Conservation (phyloP, 2,329 filamentous ascomycete species). For the Berkeleyomyces rouxiae region DNA sequence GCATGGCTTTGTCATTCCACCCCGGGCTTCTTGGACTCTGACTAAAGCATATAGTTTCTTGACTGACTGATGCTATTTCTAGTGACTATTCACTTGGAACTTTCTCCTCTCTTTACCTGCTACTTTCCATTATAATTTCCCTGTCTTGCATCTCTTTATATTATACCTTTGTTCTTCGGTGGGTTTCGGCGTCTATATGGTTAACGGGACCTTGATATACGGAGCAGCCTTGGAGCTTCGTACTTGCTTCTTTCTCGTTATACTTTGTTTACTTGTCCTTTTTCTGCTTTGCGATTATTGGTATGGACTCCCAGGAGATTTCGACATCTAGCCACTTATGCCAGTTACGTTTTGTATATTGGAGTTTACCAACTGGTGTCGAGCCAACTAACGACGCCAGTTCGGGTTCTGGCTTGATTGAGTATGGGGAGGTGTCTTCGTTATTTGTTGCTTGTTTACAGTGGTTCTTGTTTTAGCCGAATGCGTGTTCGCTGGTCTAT, state of each 20-base stretch:
- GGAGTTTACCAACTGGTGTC: not conserved
- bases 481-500: no score
- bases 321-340: not conserved
- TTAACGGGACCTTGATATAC: not conserved
- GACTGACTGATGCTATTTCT: not conserved
- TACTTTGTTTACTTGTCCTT: conserved; percentile 11
- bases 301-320: not conserved
- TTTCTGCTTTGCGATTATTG: not conserved
- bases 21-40: not conserved
- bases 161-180: conserved; percentile 2
- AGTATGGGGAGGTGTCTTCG: no score
- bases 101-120: not conserved
- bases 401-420: not conserved
- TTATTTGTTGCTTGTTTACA: no score
- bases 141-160: not conserved
- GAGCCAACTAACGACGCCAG: not conserved
- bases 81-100: not conserved
- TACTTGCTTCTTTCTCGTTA: not conserved
- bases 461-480: no score
- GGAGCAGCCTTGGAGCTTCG: not conserved
- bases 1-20: conserved; percentile 12
- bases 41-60: not conserved
- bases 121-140: conserved; percentile 12
- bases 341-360: not conserved
- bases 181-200: conserved; percentile 1